A percentile compares a stretch with the other conserved stretches of the same genome.
Evolutionary conservation across 139 green algal genomes (phyloP).

Genomic region (Chlorella sorokiniana): DNA sequence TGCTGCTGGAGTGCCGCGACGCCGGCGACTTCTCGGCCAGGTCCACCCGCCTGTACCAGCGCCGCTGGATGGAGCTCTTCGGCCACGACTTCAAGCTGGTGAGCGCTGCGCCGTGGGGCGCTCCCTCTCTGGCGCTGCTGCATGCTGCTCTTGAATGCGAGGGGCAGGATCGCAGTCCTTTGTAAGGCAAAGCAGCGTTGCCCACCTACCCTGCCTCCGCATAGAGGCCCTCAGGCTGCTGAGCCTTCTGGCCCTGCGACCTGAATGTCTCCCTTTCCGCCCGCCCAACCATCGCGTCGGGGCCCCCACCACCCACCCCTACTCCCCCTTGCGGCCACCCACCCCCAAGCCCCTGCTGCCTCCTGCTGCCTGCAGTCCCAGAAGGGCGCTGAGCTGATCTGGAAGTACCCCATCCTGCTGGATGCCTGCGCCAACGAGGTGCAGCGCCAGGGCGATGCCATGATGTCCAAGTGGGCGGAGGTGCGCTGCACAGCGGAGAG

Average conservation of each 20-base stretch:
- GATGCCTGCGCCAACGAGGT: constrained; percentile 87
- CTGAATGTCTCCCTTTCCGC: not conserved
- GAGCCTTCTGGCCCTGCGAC: not conserved
- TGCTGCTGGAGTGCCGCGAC: constrained; percentile 72
- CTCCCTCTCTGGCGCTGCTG: not conserved
- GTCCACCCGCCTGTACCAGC: constrained; percentile 67
- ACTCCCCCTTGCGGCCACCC: not conserved
- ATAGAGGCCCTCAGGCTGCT: not conserved
- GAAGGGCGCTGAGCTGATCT: constrained; percentile 58
- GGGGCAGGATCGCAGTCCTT: no score
- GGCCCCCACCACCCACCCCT: not conserved
- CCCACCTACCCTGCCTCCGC: no score
- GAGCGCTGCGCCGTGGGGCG: not conserved
- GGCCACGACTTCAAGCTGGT: constrained; percentile 87
- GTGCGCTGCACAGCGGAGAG: constrained; percentile 26
- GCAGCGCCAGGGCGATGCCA: constrained; percentile 75
- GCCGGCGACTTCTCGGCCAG: constrained; percentile 76
- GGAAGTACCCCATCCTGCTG: constrained; percentile 75
- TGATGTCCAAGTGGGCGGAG: constrained; percentile 91
- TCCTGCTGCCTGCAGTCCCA: constrained; percentile 47
- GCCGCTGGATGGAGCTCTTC: constrained; percentile 71
- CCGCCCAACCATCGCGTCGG: not conserved
- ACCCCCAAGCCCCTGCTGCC: not conserved
- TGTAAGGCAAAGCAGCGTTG: no score
- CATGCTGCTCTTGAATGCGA: not conserved